Evolutionary conservation across 2,329 filamentous ascomycete species (phyloP), one percentile per base, ranked within the genome.

Genomic region (Ilyonectria robusta): DNA sequence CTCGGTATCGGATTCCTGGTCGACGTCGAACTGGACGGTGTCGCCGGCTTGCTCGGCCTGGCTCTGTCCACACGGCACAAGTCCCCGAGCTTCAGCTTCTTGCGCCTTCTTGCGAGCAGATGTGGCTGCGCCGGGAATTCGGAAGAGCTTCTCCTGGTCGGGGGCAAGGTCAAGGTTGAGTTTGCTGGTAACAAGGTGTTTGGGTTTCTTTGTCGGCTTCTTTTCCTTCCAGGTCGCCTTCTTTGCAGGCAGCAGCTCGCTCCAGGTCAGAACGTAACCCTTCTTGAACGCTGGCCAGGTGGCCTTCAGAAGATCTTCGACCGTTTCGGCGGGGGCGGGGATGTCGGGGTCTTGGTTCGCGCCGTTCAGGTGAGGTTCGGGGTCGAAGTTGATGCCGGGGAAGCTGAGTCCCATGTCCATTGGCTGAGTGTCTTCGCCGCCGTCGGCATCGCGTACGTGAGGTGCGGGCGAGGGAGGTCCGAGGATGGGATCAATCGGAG

Each of bases 81-180:
- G 76, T 0, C 86, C 84, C 69, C 83, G 85, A 2, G 83, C 78
- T 35, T 87, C 84, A 31, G 88, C 84, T 53, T 88, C 83, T 26
- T 90, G 80, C 29, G 87, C 87, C 66, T 89, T 85, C 53, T 89
- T 87, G 50, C 90, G 87, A 11, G 78, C 79, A 3, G 80, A 76
- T 4, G 84, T 83, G 1, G 87, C 85, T 29, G 89, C 86, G 1
- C 91, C 91, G 0, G 89, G 86, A n/a, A 95, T 89, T 62, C 91
- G 90, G 78, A 98, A 99, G 29, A 88, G 86, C 73, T 94, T 94
- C 79, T 97, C 94, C 72, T 97, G 93, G 74, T 98, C 96, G 53
- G 89, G 87, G 3, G 93, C 92, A 37, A 98, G 84, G 68, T 99
- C 96, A 15, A 99, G 86, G 68, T 90, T 94, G 63, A 97, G 87